These are phyloP conservation scores for Geranium brycei DNA, from an alignment of 345 rosid genomes.

Conservation along the genomic window DNA sequence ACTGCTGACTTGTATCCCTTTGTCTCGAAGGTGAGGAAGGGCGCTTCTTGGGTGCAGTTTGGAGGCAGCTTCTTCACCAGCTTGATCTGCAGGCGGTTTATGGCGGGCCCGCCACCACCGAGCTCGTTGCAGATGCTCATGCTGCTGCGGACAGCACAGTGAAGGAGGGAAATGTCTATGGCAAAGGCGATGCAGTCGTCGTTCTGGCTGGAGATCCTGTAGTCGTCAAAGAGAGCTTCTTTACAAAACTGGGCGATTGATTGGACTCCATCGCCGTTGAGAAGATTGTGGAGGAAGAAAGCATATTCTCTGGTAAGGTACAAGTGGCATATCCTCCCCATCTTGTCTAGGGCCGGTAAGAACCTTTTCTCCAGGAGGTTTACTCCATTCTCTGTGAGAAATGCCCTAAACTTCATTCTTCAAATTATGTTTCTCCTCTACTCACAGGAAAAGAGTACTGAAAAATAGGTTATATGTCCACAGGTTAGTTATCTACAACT, in stretches of 20 bases:
- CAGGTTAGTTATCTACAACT: no score
- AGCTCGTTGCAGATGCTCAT: slow-evolving; percentile 68
- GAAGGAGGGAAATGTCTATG: slow-evolving; percentile 66
- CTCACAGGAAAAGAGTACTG: neutral
- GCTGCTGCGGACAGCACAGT: slow-evolving; percentile 76
- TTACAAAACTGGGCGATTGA: slow-evolving; percentile 79
- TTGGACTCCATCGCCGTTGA: slow-evolving; percentile 69
- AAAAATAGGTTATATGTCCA: neutral
- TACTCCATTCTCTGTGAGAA: slow-evolving; percentile 75
- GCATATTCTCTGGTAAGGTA: slow-evolving; percentile 60
- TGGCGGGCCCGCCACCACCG: slow-evolving; percentile 32
- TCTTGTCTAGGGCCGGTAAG: slow-evolving; percentile 81
- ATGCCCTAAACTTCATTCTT: slow-evolving; percentile 83
- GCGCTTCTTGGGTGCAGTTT: slow-evolving; percentile 73
- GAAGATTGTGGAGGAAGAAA: slow-evolving; percentile 80
- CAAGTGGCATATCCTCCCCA: slow-evolving; percentile 62
- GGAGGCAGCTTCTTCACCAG: slow-evolving; percentile 83
- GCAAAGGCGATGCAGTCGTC: slow-evolving; percentile 79
- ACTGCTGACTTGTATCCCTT: slow-evolving; percentile 90
- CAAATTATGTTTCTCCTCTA: neutral
- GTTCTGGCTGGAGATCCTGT: slow-evolving; percentile 83
- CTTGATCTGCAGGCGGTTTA: slow-evolving; percentile 65
- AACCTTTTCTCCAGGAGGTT: slow-evolving; percentile 64
- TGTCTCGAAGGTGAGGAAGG: slow-evolving; percentile 83
- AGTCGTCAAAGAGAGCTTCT: slow-evolving; percentile 76